Conservation (phyloP, 805 yeast species). For the Starmerella geochares region DNA sequence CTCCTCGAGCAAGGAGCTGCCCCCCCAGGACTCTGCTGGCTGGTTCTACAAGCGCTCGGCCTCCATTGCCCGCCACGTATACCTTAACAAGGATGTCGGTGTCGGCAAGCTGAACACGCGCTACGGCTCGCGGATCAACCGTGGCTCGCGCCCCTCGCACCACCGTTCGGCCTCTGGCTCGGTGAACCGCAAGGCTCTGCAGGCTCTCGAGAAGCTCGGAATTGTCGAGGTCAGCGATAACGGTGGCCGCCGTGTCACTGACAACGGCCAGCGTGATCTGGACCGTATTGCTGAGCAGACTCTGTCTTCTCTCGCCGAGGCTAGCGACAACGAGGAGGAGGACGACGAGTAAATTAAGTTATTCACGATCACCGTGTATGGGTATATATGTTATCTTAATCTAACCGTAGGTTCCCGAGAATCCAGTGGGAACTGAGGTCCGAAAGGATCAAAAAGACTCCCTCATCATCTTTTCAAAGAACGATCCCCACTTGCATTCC, state of each 20-base stretch:
- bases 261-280: conserved; percentile 99
- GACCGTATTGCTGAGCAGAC: conserved; percentile 99
- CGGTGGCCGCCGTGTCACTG: conserved; percentile 99
- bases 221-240: conserved; percentile 90
- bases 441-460: conserved; percentile 13
- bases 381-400: conserved; percentile 12
- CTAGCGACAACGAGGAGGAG: conserved; percentile 32
- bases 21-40: conserved; percentile 98
- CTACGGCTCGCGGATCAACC: conserved; percentile 98
- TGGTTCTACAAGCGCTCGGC: conserved; percentile 99
- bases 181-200: conserved; percentile 96
- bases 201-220: conserved; percentile 97
- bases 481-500: neutral
- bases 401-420: conserved; percentile 24
- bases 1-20: conserved; percentile 96
- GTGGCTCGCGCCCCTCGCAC: conserved; percentile 97
- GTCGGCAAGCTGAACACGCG: conserved; percentile 97
- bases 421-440: conserved; percentile 26
- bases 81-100: conserved; percentile 99
- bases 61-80: conserved; percentile 99
- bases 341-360: conserved; percentile 23
- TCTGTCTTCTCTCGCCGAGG: conserved; percentile 72
- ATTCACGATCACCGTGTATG: neutral
- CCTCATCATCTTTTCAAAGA: neutral
- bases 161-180: conserved; percentile 99